Evolutionary conservation across 1,284 basidiomycete genomes (phyloP), one percentile per base, ranked within the genome.

Genomic region (Volvariella surrecta): DNA sequence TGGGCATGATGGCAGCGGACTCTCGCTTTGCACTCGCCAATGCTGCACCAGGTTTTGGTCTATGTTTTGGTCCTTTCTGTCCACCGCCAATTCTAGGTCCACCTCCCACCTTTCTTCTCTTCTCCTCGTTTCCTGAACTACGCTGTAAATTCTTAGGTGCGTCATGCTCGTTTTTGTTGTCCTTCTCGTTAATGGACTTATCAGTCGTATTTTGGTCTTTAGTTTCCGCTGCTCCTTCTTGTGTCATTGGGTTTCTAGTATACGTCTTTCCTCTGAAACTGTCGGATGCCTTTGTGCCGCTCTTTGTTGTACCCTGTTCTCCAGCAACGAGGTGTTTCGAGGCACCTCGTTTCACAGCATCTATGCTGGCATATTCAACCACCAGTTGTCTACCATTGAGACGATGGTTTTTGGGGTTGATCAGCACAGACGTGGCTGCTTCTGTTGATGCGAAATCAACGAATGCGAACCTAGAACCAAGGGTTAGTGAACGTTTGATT

Each of bases 21-120:
- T 90, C 89, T 43, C 94, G 76, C 58, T 86, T 84, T 15, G 95
- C 94, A 47, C 79, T 75, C 0, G 93, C 92, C 17, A 97, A 73
- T 3, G 91, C 92, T 3, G 92, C 94, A 44, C 94, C 94, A 18
- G 94, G 93, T 59, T 77, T 84, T 4, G 82, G 73, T 43, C 92
- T 74, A 45, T 61, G 56, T 48, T 60, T 62, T 4, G 60, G 58
- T 15, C 18, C n/a, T 35, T 15, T 35, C 24, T 28, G 24, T 11
- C 24, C 24, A 6, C 24, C 24, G 11, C 24, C 11, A 11, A 28
- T 28, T 28, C 24, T 28, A 6, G 24, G 24, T 6, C 24, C 24
- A 6, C 24, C 24, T 28, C 24, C 24, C 24, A 28, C 24, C 24
- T 28, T 28, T 11, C 24, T 28, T 11, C 11, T 28, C 24, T 28